Base-by-base conservation (phyloP, 2,329 filamentous ascomycete species). In the Penicillium sp. region DNA sequence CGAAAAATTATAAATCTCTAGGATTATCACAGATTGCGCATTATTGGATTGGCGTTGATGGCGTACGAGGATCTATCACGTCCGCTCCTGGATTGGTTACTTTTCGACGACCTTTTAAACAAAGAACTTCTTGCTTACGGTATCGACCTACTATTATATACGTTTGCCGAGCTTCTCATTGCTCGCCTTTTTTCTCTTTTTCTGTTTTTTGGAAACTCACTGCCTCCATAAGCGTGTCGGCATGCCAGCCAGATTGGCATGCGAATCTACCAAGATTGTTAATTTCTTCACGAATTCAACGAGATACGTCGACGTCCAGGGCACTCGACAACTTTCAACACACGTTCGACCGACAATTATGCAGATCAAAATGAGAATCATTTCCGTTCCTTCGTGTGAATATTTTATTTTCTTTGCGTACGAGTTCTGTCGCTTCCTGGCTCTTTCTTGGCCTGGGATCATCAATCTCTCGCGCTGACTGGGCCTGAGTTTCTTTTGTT, bases 31-130 rank as follows among this genome's bases (percentile, higher is more conserved):
- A 43, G 43, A 54, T 62, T 60, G 60, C 61, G 55, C 56, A 56
- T 64, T 64, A 66, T 66, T 56, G 65, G 57, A 63, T 61, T 55
- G 70, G 70, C 66, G 70, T 73, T 72, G 62, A 66, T 61, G 70
- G 64, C 54, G 62, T 65, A 55, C 26, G 20, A 40, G 52, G 52
- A 35, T 46, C 35, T 47, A 38, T 53, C 42, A 35, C 42, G 51
- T 53, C 30, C 24, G 30, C 45, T 52, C 40, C 50, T 26, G 42
- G 40, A 46, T 52, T 9, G 51, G 28, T 53, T 53, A 16, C 42
- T 47, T 38, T 23, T 38, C 38, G 42, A 53, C 42, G 42, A 53
- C 24, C 40, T 43, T 52, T 43, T 47, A 28, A 46, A 33, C 26
- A 20, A 46, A 53, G 51, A 53, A 24, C 24, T 38, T 45, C 21